A percentile compares a stretch with the other conserved stretches of the same genome.
Evolutionary conservation across 108 stramenopile genomes (phyloP).

Genomic region (Schizochytrium sp.): DNA sequence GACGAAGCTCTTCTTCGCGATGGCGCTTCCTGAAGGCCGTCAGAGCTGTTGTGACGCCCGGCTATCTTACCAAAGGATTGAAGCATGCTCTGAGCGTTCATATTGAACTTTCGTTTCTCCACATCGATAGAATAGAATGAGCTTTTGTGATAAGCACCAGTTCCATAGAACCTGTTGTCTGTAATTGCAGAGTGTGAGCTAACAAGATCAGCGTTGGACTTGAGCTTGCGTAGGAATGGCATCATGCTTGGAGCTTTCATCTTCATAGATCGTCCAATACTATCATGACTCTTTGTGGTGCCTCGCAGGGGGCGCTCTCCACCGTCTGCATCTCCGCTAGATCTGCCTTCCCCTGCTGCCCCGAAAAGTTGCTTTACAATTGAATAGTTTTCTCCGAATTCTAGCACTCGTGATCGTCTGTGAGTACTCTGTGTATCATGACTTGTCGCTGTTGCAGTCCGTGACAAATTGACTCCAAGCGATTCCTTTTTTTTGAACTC

Average conservation of each 20-base stretch:
- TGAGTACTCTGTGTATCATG: too few relatives aligned
- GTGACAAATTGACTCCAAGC: too few relatives aligned
- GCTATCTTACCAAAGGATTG: not conserved
- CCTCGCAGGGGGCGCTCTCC: not conserved
- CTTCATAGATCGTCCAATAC: not conserved
- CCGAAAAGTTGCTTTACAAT: too few relatives aligned
- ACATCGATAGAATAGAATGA: not conserved
- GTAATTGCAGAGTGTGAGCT: not conserved
- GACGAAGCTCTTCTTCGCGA: not conserved
- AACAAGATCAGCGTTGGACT: constrained; percentile 7
- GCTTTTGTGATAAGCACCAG: not conserved
- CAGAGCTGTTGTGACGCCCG: not conserved
- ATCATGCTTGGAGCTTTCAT: not conserved
- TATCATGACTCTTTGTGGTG: not conserved
- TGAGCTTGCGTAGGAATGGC: not conserved
- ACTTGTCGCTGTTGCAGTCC: too few relatives aligned
- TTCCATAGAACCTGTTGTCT: not conserved
- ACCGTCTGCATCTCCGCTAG: too few relatives aligned
- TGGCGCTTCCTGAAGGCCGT: not conserved
- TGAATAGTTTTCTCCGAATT: too few relatives aligned
- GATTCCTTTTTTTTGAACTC: too few relatives aligned
- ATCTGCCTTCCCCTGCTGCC: too few relatives aligned
- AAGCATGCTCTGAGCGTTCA: not conserved
- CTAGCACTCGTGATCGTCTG: too few relatives aligned
- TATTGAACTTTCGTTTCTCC: not conserved